Evolutionary conservation across 202 grass and related monocot species (phyloP).

Genomic region (Carex arenaria): DNA sequence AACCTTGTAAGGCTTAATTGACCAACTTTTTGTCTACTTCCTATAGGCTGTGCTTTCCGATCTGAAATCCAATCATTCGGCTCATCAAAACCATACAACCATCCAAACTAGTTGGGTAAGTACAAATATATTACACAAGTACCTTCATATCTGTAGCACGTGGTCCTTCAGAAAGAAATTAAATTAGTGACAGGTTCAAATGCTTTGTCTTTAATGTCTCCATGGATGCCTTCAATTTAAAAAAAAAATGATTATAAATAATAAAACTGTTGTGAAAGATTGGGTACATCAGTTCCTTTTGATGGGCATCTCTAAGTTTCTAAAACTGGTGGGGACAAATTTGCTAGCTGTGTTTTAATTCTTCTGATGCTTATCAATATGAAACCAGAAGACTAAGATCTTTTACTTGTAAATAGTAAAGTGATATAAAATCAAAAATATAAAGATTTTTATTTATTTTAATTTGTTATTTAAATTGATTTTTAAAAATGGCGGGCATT

Average conservation of each 20-base stretch:
- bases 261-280: not conserved
- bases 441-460: not conserved
- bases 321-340: not conserved
- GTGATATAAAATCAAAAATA: not conserved
- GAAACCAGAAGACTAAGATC: too few relatives aligned
- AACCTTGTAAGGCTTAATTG: not conserved
- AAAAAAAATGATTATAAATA: not conserved
- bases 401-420: not conserved
- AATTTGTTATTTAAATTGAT: not conserved
- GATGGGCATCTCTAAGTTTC: not conserved
- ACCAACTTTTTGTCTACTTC: not conserved
- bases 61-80: slow-evolving; percentile 3
- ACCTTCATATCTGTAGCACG: not conserved
- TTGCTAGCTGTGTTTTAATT: not conserved
- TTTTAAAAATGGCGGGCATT: not conserved
- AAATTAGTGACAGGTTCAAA: not conserved
- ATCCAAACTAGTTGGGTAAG: slow-evolving; percentile 28
- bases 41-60: slow-evolving; percentile 22
- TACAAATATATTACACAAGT: not conserved
- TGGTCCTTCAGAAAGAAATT: not conserved
- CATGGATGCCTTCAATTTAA: not conserved
- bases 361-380: not conserved
- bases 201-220: not conserved
- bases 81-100: slow-evolving; percentile 10
- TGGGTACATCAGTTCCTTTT: not conserved